Evolutionary conservation across 1,139 yeast genomes (phyloP), one percentile per base, ranked within the genome.

Genomic region (Ashbya aceris): DNA sequence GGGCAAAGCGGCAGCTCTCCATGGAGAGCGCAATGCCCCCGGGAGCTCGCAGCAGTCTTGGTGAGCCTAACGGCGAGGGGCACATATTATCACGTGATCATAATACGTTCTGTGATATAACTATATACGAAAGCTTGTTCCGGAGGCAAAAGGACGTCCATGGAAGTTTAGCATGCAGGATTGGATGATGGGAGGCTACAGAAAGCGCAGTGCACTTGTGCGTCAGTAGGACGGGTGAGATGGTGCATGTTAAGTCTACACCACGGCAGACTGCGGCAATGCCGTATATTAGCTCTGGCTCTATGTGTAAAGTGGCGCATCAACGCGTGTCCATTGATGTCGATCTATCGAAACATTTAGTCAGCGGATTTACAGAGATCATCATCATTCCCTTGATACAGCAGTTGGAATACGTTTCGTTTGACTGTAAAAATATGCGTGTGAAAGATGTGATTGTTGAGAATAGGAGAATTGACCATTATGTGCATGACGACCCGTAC

Each of bases 391-490:
- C 97, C 0, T 67, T 79, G 2, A 76, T 79, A 13, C 74, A 76
- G 8, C 61, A 68, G 1, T 64, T 89, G 36, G 76, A 74, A 42
- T 67, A 69, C 10, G 69, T 91, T 28, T 74, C 76, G 43, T 67
- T 91, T 42, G 97, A 91, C 60, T 85, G 95, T 49, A 76, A 96
- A 44, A 89, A 85, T 46, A 74, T 86, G 65, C 67, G 66, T 38
- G 75, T 89, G 33, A 71, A 71, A 28, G 75, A 76, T 30, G 80
- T 86, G 8, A 68, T 68, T 36, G 74, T 91, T 35, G 61, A 55
- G 38, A 86, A 89, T 51, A 71, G 74, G 44, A 64, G 73, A 45
- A 65, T 70, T 40, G 77, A 78, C 0, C 53, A 65, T 23, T 81
- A 67, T 56, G 55, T 60, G 9, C 74, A 77, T 52, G 68, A 67